Evolutionary conservation across 2,329 filamentous ascomycete genomes (phyloP), one percentile per base, ranked within the genome.

Genomic region (Penicillium sp.): DNA sequence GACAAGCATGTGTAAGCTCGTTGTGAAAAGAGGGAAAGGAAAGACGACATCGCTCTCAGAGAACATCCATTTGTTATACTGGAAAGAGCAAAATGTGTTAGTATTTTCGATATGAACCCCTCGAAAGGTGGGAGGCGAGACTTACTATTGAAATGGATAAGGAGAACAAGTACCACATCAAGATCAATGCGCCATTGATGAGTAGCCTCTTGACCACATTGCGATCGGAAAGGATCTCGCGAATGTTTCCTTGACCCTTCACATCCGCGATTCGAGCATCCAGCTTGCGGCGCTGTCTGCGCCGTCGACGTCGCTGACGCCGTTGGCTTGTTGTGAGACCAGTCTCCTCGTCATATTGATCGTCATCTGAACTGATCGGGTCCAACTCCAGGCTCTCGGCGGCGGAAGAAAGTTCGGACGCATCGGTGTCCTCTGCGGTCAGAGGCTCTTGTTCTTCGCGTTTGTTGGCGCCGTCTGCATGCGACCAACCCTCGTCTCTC

Each of bases 61-160:
- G 76, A 99, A 97, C 93, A 99, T 97, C 94, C 94, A 97, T 78
- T 97, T 97, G 82, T 99, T 99, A 81, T 97, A 99, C 88, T 94
- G 64, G 36, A 38, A 42, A 31, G 18, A 41, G 41, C n/a, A 14
- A 8, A 9, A 18, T 40, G 13, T 6, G 32, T 61, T 50, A 66
- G 57, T 18, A 18, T 18, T 56, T 41, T n/a, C 10, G 34, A 36
- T 36, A n/a, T 5, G n/a, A 2, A 13, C 5, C 34, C n/a, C 13
- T n/a, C 8, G 24, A 27, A 27, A 27, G 24, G 8, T 27, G 24
- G 24, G 16, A 21, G 38, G 18, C 2, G 38, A 18, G 27, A 79
- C 88, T 78, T 81, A 93, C 89, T 65, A 97, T 82, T 57, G 92
- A 96, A 71, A 96, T 96, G 46, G 90, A 91, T 61, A 97, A 83